Conservation (phyloP, 345 rosid genomes). For the Populus alba region DNA sequence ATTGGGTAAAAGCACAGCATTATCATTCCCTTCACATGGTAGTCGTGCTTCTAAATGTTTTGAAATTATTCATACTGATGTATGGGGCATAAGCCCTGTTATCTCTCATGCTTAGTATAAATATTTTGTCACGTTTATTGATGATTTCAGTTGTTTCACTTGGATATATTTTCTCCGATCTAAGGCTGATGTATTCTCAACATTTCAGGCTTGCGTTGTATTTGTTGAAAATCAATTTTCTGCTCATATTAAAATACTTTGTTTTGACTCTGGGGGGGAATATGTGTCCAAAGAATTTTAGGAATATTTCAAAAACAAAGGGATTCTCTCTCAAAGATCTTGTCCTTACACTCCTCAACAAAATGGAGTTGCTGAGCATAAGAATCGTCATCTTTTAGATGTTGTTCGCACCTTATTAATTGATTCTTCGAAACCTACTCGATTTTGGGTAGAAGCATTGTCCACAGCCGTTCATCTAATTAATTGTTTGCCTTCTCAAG, state of each 20-base stretch:
- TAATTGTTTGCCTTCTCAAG: neutral
- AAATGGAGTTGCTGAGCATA: neutral
- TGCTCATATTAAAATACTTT: neutral
- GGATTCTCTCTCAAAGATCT: neutral
- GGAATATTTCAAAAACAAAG: neutral
- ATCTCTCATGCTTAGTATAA: neutral
- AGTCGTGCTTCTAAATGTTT: neutral
- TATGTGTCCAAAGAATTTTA: neutral
- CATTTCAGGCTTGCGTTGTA: neutral
- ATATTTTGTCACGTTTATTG: neutral
- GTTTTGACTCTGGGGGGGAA: neutral
- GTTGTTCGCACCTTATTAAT: neutral
- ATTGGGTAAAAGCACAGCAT: neutral
- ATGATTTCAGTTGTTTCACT: neutral
- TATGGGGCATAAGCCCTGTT: neutral
- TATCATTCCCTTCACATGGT: neutral
- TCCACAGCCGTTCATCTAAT: neutral
- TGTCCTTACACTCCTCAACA: constrained; percentile 1
- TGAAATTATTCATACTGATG: neutral
- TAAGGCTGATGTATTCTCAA: neutral
- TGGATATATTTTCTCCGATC: neutral
- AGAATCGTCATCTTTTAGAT: neutral
- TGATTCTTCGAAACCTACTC: neutral
- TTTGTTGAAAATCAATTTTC: neutral
- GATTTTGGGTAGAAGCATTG: neutral